Evolutionary conservation across 106 monocot genomes (phyloP), one percentile per base, ranked within the genome.

Genomic region (Dendrobium nobile): DNA sequence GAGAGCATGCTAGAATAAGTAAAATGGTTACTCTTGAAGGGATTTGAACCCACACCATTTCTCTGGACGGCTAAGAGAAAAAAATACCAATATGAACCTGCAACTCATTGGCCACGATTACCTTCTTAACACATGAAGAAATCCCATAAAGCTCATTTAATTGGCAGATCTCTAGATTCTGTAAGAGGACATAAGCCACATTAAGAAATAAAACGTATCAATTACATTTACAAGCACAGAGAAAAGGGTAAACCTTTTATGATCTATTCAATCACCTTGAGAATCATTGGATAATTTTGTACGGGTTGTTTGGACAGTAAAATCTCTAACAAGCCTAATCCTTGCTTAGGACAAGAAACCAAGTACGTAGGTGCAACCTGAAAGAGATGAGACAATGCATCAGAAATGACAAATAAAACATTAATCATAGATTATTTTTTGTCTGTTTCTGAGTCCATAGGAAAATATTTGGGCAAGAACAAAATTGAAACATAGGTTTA

Each of bases 341-440:
- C 97, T 88, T 98, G 94, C 58, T 88, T 98, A 67, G 84, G 92
- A 81, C 97, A 98, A 54, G 94, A 92, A 79, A 84, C 92, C 55
- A 95, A 85, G 87, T 98, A 98, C 9, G 94, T 87, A 6, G 97
- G 97, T 77, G 94, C 97, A 87, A 98, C 92, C 97, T 98, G 87
- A 65, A 42, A 82, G 70, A 74, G 43, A 41, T 40, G 41, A 44
- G 74, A n/a, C 1, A 74, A 74, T 74, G 42, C 24, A 33, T 70
- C 70, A 17, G 70, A 70, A 37, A 37, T 37, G 37, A 37, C 3
- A 37, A 37, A 37, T 37, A 37, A 37, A 37, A 70, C 33, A 4
- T 70, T 33, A 70, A 70, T 15, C 5, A 70, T 4, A 70, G 37
- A 61, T 61, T 61, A 61, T 61, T 22, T 61, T n/a, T n/a, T 9